A percentile compares a stretch with the other conserved stretches of the same genome.
phyloP scores from a whole-genome alignment of 2,329 filamentous ascomycete species.

The Claviceps sp. region DNA sequence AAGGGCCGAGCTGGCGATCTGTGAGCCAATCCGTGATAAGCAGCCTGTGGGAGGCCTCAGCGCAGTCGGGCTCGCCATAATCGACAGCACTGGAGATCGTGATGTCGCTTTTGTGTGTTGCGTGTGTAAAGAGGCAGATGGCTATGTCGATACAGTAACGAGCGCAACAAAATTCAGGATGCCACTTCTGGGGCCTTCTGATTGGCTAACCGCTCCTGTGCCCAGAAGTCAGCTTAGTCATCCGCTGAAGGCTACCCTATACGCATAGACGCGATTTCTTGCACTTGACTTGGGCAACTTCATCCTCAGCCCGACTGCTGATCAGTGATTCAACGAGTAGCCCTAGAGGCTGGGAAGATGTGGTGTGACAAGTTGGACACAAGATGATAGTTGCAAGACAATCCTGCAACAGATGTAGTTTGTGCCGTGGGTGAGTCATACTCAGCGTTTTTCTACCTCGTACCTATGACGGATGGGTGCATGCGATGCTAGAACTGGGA shows the following conservation, averaged over 20 bases:
- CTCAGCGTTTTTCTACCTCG: too few species aligned
- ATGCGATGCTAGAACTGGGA: too few species aligned
- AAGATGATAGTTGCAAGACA: too few species aligned
- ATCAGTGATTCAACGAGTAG: too few species aligned
- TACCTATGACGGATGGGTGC: too few species aligned
- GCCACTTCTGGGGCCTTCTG: neutral
- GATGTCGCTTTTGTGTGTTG: neutral
- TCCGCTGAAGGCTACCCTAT: neutral
- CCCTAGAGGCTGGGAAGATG: too few species aligned
- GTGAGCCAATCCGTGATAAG: conserved; percentile 5
- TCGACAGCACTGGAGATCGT: neutral
- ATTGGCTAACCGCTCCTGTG: neutral
- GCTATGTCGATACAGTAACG: neutral
- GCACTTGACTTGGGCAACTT: too few species aligned
- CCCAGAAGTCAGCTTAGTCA: neutral
- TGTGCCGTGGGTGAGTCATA: too few species aligned
- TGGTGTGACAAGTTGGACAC: too few species aligned
- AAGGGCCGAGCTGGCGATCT: conserved; percentile 5
- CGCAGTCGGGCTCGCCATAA: conserved; percentile 18
- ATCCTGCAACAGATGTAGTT: too few species aligned
- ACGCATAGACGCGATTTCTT: too few species aligned
- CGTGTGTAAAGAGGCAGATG: neutral
- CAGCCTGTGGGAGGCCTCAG: conserved; percentile 16
- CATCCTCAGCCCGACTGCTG: too few species aligned
- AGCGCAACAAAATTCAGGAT: conserved; percentile 2